Conservation (phyloP, 345 rosid genomes). For the Salix suchowensis region DNA sequence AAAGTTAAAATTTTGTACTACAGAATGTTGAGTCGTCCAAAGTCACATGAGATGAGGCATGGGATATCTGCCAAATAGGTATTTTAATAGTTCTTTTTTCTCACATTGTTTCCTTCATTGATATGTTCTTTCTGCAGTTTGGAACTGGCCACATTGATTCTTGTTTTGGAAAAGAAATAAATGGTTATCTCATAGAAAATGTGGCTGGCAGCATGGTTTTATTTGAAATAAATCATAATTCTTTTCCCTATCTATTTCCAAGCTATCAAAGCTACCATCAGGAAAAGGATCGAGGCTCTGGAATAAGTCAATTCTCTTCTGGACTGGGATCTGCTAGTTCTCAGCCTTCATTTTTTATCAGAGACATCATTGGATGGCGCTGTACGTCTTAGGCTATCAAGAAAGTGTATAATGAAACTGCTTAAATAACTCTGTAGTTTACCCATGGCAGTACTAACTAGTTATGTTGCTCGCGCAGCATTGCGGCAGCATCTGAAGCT, state of each 20-base stretch:
- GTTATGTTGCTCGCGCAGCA: too few relatives aligned
- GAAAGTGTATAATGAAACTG: too few relatives aligned
- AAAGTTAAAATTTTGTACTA: not conserved
- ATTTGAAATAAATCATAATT: not conserved
- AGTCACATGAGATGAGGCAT: not conserved
- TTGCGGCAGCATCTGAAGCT: too few relatives aligned
- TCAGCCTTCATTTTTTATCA: not conserved
- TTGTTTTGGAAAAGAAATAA: not conserved
- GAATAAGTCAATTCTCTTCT: not conserved
- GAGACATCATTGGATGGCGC: not conserved
- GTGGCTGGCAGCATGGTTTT: not conserved
- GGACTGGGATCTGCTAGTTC: not conserved
- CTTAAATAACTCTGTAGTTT: too few relatives aligned
- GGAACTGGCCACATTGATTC: not conserved
- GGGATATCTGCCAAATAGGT: not conserved
- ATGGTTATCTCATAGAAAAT: not conserved
- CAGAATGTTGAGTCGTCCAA: not conserved
- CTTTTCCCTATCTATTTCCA: not conserved
- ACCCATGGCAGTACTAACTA: too few relatives aligned
- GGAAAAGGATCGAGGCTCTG: too few relatives aligned
- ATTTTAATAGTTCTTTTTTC: not conserved
- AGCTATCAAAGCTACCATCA: not conserved
- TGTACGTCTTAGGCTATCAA: not conserved
- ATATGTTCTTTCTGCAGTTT: not conserved
- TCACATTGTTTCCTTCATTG: not conserved